phyloP scores from a whole-genome alignment of 306 rosid genomes.

The Cucumis hystrix region DNA sequence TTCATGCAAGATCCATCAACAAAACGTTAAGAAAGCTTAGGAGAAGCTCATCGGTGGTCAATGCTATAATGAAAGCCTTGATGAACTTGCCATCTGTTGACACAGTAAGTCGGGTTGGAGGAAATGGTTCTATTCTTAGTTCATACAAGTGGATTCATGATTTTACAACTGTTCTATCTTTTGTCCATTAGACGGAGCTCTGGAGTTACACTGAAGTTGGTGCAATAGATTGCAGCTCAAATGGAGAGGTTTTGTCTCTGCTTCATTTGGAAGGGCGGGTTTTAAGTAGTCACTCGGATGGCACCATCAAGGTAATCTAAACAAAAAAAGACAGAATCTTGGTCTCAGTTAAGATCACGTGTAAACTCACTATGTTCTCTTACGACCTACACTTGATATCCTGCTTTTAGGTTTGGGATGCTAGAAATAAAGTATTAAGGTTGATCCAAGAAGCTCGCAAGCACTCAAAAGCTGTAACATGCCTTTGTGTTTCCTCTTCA shows the following conservation, averaged over 20 bases:
- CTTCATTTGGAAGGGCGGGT: slow-evolving; percentile 50
- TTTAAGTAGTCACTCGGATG: slow-evolving; percentile 87
- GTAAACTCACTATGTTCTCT: not conserved
- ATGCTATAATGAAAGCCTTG: slow-evolving; percentile 52
- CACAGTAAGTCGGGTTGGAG: slow-evolving; percentile 41
- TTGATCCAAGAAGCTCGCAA: slow-evolving; percentile 70
- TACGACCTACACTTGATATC: slow-evolving; percentile 1
- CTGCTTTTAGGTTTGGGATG: slow-evolving; percentile 71
- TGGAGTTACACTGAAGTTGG: slow-evolving; percentile 74
- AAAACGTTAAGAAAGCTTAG: slow-evolving; percentile 62
- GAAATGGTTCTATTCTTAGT: not conserved
- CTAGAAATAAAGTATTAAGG: slow-evolving; percentile 44
- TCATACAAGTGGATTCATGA: not conserved
- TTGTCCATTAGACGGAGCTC: slow-evolving; percentile 44
- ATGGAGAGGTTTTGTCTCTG: slow-evolving; percentile 73
- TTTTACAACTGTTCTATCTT: slow-evolving; percentile 7
- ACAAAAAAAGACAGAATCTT: not conserved
- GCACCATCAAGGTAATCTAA: slow-evolving; percentile 71
- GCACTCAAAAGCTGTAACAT: slow-evolving; percentile 77
- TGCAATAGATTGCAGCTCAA: slow-evolving; percentile 49
- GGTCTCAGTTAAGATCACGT: not conserved
- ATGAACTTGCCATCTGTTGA: slow-evolving; percentile 67
- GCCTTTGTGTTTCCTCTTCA: slow-evolving; percentile 38
- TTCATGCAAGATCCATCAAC: slow-evolving; percentile 59
- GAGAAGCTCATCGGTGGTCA: slow-evolving; percentile 43